A percentile compares a stretch with the other conserved stretches of the same genome.
Conservation (phyloP, 331 rosid genomes). For the Quercus phellos region DNA sequence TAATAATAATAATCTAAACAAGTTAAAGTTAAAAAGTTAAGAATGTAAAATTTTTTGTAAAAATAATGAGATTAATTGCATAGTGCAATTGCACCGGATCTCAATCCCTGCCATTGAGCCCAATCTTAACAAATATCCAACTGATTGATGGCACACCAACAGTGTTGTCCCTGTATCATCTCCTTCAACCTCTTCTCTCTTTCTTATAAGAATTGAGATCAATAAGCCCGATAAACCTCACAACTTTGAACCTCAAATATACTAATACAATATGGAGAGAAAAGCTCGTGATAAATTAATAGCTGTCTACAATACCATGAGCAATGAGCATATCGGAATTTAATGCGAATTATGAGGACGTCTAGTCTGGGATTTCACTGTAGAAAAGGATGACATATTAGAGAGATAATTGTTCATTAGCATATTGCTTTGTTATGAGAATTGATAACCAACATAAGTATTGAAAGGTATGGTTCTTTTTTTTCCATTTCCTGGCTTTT, state of each 20-base stretch:
- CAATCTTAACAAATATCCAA: slow-evolving; percentile 70
- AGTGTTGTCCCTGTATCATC: slow-evolving; percentile 44
- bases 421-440: not conserved
- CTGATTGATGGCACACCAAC: slow-evolving; percentile 53
- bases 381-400: slow-evolving; percentile 51
- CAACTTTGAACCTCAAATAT: slow-evolving; percentile 88
- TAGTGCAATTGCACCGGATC: too few species aligned
- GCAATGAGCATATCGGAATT: slow-evolving; percentile 63
- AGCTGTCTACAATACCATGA: slow-evolving; percentile 79
- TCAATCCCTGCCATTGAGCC: slow-evolving; percentile 44
- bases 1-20: too few species aligned
- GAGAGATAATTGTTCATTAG: slow-evolving; percentile 34
- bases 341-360: slow-evolving; percentile 83
- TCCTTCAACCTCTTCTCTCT: not conserved
- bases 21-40: too few species aligned
- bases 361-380: slow-evolving; percentile 73
- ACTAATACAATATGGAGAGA: slow-evolving; percentile 71
- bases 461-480: not conserved
- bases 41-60: too few species aligned
- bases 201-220: slow-evolving; percentile 38
- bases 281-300: slow-evolving; percentile 87
- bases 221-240: slow-evolving; percentile 91
- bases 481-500: not conserved
- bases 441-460: slow-evolving; percentile 1
- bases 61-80: too few species aligned